Evolutionary conservation across 345 rosid genomes (phyloP).

Genomic region (Populus ilicifolia): DNA sequence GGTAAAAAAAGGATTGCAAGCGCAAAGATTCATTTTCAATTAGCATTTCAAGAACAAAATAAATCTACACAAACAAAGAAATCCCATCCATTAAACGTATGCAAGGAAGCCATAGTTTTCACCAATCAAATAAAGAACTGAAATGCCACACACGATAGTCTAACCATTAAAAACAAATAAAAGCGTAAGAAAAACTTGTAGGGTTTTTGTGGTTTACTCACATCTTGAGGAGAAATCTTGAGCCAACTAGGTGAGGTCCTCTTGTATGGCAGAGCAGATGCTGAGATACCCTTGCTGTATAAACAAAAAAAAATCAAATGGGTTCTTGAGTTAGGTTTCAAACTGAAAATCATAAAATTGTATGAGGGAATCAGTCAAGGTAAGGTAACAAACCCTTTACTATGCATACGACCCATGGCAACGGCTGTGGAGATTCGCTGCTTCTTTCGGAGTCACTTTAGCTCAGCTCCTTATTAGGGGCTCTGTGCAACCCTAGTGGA

Average conservation of each 20-base stretch:
- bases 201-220: constrained; percentile 11
- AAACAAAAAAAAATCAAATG: background rate
- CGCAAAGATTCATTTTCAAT: background rate
- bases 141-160: too few relatives aligned
- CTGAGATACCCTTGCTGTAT: constrained; percentile 69
- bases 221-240: constrained; percentile 58
- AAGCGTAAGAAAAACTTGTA: too few relatives aligned
- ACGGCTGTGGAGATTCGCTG: background rate
- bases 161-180: background rate
- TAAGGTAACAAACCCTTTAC: constrained; percentile 42
- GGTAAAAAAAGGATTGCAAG: background rate
- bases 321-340: background rate
- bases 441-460: background rate
- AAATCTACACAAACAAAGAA: background rate
- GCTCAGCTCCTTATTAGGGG: background rate
- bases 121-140: background rate
- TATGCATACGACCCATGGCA: constrained; percentile 86
- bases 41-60: background rate
- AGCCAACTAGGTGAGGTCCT: constrained; percentile 79
- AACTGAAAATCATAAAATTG: background rate
- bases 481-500: background rate
- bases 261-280: constrained; percentile 86
- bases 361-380: background rate
- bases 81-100: background rate
- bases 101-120: background rate